Evolutionary conservation across 2,329 filamentous ascomycete species (phyloP).

Genomic region (Coleophoma crateriformis): DNA sequence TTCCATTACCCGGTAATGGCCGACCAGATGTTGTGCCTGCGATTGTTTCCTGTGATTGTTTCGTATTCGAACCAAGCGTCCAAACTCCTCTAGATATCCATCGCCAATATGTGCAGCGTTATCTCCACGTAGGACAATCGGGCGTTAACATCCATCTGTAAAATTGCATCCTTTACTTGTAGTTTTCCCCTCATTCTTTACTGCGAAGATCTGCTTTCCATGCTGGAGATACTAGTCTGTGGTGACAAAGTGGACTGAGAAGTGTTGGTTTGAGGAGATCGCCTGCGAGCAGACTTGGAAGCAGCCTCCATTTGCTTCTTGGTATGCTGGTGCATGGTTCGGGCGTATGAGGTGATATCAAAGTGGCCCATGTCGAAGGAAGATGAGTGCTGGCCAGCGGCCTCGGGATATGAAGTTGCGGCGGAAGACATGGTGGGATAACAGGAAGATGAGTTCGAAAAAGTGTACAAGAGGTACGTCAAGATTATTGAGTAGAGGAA

Average conservation of each 20-base stretch:
- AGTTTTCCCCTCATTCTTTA: not conserved
- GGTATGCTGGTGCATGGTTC: slow-evolving; percentile 59
- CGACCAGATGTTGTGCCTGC: too few relatives aligned
- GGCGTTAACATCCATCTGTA: too few relatives aligned
- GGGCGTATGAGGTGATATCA: slow-evolving; percentile 41
- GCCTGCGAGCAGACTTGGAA: slow-evolving; percentile 35
- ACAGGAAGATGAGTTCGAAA: not conserved
- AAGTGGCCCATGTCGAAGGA: not conserved
- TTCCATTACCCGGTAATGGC: too few relatives aligned
- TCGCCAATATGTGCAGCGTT: too few relatives aligned
- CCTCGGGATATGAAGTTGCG: slow-evolving; percentile 1
- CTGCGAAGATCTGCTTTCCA: not conserved
- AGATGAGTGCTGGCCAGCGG: not conserved
- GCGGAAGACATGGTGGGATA: slow-evolving; percentile 4
- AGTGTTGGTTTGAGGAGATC: not conserved
- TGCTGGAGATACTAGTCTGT: not conserved
- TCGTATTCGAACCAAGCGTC: too few relatives aligned
- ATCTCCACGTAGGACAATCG: too few relatives aligned
- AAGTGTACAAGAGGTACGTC: too few relatives aligned
- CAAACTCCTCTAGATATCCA: too few relatives aligned
- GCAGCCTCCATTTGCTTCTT: slow-evolving; percentile 59
- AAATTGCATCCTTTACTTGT: too few relatives aligned
- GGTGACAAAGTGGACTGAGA: not conserved
- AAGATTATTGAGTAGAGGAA: too few relatives aligned
- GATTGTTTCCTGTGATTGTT: too few relatives aligned